Conservation (phyloP, 78 protist genomes). For the Isochrysis galbana region DNA sequence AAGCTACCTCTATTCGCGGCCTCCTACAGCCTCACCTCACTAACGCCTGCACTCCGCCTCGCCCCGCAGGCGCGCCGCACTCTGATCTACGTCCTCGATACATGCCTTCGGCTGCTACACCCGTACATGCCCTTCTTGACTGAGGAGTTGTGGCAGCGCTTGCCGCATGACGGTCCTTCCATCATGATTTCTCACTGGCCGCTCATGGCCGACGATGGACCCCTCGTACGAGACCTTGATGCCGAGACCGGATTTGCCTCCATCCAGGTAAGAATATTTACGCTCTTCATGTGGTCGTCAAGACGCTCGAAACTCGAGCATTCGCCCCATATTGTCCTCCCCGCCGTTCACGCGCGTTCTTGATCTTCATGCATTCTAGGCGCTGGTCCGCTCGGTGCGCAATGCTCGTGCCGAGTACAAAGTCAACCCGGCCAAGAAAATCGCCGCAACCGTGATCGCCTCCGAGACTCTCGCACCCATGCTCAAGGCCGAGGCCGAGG, state of each 20-base stretch:
- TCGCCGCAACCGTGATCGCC: neutral
- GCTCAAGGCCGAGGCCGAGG: neutral
- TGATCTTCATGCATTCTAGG: no score
- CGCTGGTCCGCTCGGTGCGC: neutral
- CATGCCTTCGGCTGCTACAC: conserved; percentile 73
- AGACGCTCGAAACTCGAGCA: no score
- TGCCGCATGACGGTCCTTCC: conserved; percentile 29
- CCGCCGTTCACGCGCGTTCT: no score
- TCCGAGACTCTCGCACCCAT: neutral
- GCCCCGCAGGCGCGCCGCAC: neutral
- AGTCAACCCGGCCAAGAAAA: neutral
- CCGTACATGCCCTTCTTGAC: conserved; percentile 93
- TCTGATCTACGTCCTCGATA: conserved; percentile 25
- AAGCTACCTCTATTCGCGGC: neutral
- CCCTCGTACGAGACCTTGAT: neutral
- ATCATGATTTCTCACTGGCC: neutral
- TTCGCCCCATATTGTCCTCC: no score
- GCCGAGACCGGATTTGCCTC: neutral
- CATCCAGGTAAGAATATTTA: neutral
- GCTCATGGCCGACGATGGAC: neutral
- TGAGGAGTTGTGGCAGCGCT: conserved; percentile 78
- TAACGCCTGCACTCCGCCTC: neutral
- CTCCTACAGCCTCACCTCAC: neutral
- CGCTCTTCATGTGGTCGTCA: no score
- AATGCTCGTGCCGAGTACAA: conserved; percentile 6